Percentiles rank a stretch among this genome's conserved stretches.
phyloP scores from a whole-genome alignment of 1,284 basidiomycete genomes.

The Phlebopus sp. region DNA sequence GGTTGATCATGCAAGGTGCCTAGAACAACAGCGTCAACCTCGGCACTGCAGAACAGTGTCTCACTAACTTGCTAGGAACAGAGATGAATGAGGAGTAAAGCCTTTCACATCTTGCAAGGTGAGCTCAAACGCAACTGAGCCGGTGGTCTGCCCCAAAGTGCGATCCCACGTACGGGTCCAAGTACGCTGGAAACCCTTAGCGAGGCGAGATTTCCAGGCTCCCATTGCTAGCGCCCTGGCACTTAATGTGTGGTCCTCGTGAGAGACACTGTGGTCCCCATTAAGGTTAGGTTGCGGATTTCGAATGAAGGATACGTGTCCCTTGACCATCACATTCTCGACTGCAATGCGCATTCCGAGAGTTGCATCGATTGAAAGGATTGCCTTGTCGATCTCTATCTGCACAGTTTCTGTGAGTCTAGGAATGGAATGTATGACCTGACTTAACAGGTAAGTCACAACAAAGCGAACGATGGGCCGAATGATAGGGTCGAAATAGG shows the following conservation, averaged over 20 bases:
- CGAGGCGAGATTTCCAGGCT: slow-evolving; percentile 59
- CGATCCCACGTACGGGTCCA: slow-evolving; percentile 65
- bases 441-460: slow-evolving; percentile 52
- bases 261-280: slow-evolving; percentile 25
- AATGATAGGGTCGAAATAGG: slow-evolving; percentile 53
- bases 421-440: slow-evolving; percentile 62
- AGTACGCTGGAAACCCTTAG: slow-evolving; percentile 56
- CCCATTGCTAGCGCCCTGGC: slow-evolving; percentile 46
- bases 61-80: slow-evolving; percentile 28
- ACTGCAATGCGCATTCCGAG: slow-evolving; percentile 50
- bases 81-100: slow-evolving; percentile 26
- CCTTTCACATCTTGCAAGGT: slow-evolving; percentile 49
- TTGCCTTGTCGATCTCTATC: slow-evolving; percentile 58
- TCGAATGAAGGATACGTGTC: slow-evolving; percentile 53
- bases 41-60: neutral
- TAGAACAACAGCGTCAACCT: slow-evolving; percentile 9
- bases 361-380: slow-evolving; percentile 47
- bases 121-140: slow-evolving; percentile 50
- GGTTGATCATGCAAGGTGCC: slow-evolving; percentile 23
- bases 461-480: slow-evolving; percentile 58
- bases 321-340: slow-evolving; percentile 51
- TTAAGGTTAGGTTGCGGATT: slow-evolving; percentile 36
- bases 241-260: slow-evolving; percentile 26
- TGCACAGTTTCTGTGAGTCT: slow-evolving; percentile 61
- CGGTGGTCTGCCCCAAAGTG: slow-evolving; percentile 62